phyloP scores from a whole-genome alignment of 2,329 filamentous ascomycete genomes.

The Pestalotiopsis sp. region DNA sequence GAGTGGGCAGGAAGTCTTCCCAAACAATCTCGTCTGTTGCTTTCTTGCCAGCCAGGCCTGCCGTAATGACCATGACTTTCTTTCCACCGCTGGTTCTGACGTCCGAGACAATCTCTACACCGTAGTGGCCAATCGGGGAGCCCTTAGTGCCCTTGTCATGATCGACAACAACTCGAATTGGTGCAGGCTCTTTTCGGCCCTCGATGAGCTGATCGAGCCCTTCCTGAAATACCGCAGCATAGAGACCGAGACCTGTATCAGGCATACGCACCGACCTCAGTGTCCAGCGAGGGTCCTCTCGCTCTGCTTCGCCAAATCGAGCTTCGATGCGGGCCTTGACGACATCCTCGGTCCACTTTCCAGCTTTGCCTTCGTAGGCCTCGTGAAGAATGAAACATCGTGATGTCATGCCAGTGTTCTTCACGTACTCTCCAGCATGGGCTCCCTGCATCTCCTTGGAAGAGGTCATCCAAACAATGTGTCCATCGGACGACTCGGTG shows the following conservation, averaged over 20 bases:
- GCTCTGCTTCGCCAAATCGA: constrained; percentile 80
- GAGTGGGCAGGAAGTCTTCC: constrained; percentile 73
- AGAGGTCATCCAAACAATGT: constrained; percentile 69
- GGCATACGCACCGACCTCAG: constrained; percentile 69
- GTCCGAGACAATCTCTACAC: constrained; percentile 72
- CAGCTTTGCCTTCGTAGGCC: constrained; percentile 75
- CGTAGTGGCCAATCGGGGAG: constrained; percentile 66
- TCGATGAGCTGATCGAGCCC: constrained; percentile 63
- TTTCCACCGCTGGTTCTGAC: constrained; percentile 57
- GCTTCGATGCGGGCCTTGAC: constrained; percentile 85
- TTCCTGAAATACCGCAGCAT: constrained; percentile 74
- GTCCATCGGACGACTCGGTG: constrained; percentile 69
- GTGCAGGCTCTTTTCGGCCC: constrained; percentile 68
- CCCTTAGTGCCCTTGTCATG: constrained; percentile 68
- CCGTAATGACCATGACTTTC: constrained; percentile 51
- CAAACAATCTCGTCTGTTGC: constrained; percentile 74
- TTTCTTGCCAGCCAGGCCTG: constrained; percentile 70
- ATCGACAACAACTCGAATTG: constrained; percentile 74
- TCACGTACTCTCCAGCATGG: constrained; percentile 49
- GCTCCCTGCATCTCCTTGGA: constrained; percentile 61
- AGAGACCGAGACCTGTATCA: constrained; percentile 61
- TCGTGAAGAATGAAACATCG: constrained; percentile 75
- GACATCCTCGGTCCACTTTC: constrained; percentile 81
- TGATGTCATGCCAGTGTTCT: constrained; percentile 56
- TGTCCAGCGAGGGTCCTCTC: constrained; percentile 80